Conservation (phyloP, 192 early-diverging fungal genomes). For the Podila horticola region DNA sequence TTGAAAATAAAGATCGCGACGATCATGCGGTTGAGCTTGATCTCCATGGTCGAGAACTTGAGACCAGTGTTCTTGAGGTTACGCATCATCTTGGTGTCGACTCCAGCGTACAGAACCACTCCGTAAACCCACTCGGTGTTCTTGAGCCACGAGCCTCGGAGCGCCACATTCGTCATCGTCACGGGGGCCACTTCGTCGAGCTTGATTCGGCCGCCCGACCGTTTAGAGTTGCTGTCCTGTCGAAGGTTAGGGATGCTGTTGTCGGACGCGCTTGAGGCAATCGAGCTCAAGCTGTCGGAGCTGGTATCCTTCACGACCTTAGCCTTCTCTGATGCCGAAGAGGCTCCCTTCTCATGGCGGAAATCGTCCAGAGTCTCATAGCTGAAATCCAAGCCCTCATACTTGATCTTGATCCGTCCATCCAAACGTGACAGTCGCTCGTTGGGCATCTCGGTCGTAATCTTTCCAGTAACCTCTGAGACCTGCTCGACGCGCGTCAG, state of each 20-base stretch:
- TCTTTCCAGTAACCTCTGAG: constrained; percentile 67
- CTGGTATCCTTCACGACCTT: constrained; percentile 4
- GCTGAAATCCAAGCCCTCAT: constrained; percentile 26
- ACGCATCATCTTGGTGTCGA: constrained; percentile 96
- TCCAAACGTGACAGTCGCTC: constrained; percentile 93
- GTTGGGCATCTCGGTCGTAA: constrained; percentile 94
- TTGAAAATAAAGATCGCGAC: constrained; percentile 65
- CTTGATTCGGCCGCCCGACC: constrained; percentile 31
- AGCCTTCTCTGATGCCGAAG: neutral
- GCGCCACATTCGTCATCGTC: constrained; percentile 88
- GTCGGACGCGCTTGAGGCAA: neutral
- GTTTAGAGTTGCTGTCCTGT: constrained; percentile 1
- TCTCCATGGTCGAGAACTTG: constrained; percentile 79
- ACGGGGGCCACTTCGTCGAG: constrained; percentile 79
- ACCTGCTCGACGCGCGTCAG: constrained; percentile 76
- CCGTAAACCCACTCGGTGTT: constrained; percentile 97
- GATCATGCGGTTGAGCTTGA: constrained; percentile 77
- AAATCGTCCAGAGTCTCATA: constrained; percentile 21
- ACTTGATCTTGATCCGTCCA: constrained; percentile 61
- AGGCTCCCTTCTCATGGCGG: neutral
- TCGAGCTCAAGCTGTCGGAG: constrained; percentile 23
- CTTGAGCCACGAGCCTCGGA: constrained; percentile 90
- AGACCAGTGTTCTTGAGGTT: constrained; percentile 77
- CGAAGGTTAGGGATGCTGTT: neutral
- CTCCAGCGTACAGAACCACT: constrained; percentile 91